Evolutionary conservation across 2,329 filamentous ascomycete species (phyloP).

Genomic region (Hypoxylon sp.): DNA sequence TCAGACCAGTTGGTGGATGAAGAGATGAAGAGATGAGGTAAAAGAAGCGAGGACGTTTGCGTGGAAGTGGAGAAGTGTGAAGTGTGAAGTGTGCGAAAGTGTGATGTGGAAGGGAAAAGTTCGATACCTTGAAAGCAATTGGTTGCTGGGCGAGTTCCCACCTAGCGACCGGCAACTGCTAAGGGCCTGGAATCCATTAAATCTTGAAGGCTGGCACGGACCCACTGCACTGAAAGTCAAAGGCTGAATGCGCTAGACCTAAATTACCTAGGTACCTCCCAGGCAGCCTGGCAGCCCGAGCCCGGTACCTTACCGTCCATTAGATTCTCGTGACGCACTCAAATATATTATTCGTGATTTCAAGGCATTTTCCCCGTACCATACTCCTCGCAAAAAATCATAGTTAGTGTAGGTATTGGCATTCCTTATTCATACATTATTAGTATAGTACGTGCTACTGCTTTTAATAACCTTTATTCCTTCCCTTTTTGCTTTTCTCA

Average conservation of each 20-base stretch:
- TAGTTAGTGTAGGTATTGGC: not conserved
- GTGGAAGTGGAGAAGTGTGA: slow-evolving; percentile 32
- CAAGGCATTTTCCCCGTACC: not conserved
- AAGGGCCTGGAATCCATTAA: slow-evolving; percentile 6
- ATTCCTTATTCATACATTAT: slow-evolving; percentile 28
- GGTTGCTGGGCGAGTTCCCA: slow-evolving; percentile 17
- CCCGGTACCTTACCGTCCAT: too few relatives aligned
- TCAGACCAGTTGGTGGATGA: slow-evolving; percentile 25
- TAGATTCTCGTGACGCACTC: not conserved
- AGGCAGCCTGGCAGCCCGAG: too few relatives aligned
- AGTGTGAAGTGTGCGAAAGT: slow-evolving; percentile 3
- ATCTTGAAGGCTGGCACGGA: slow-evolving; percentile 38
- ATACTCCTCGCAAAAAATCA: not conserved
- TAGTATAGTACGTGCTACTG: slow-evolving; percentile 21
- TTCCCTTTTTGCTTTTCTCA: slow-evolving; percentile 31
- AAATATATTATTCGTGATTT: not conserved
- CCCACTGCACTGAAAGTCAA: slow-evolving; percentile 20
- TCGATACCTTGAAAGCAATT: slow-evolving; percentile 1
- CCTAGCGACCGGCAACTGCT: slow-evolving; percentile 10
- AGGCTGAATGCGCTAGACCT: slow-evolving; percentile 36
- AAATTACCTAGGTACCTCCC: too few relatives aligned
- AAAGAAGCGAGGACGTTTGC: slow-evolving; percentile 27
- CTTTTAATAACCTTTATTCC: slow-evolving; percentile 20
- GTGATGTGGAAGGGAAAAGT: slow-evolving; percentile 20
- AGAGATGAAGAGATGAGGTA: slow-evolving; percentile 10